Evolutionary conservation across 305 asterid genomes (phyloP).

Genomic region (Fraxinus ornus): DNA sequence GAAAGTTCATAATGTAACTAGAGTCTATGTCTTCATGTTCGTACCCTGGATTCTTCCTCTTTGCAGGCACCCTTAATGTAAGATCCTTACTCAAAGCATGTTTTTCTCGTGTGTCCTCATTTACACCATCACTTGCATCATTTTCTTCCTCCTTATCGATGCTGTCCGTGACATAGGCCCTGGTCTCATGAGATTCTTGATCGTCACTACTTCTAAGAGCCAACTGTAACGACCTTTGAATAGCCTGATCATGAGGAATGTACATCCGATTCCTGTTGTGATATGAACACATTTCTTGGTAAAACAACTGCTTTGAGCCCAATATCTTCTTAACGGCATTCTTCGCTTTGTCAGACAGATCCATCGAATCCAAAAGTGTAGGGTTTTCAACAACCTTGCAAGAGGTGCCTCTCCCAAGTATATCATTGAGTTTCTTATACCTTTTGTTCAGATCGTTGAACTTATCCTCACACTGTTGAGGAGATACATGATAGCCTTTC

Average conservation of each 20-base stretch:
- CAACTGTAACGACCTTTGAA: constrained; percentile 20
- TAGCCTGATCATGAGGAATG: constrained; percentile 27
- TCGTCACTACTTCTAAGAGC: constrained; percentile 23
- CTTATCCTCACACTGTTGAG: constrained; percentile 59
- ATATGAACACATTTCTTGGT: constrained; percentile 32
- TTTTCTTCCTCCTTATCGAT: constrained; percentile 13
- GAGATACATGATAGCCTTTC: constrained; percentile 38
- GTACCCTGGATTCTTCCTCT: constrained; percentile 24
- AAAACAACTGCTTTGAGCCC: constrained; percentile 31
- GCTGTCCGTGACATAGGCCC: not conserved
- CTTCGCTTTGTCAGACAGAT: constrained; percentile 25
- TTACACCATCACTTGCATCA: constrained; percentile 13
- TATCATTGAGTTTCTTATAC: constrained; percentile 39
- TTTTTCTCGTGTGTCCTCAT: constrained; percentile 8
- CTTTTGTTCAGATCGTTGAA: constrained; percentile 48
- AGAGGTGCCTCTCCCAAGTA: constrained; percentile 41
- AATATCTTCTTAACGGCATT: constrained; percentile 24
- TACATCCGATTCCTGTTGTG: constrained; percentile 29
- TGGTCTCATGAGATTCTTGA: constrained; percentile 10
- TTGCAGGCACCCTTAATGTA: constrained; percentile 12
- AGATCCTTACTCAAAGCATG: constrained; percentile 1
- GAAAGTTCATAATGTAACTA: not conserved
- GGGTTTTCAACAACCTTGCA: constrained; percentile 44
- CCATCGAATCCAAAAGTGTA: constrained; percentile 24
- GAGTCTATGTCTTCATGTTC: constrained; percentile 11